Conservation (phyloP, 805 yeast genomes). For the Isabelozyma rhagii region DNA sequence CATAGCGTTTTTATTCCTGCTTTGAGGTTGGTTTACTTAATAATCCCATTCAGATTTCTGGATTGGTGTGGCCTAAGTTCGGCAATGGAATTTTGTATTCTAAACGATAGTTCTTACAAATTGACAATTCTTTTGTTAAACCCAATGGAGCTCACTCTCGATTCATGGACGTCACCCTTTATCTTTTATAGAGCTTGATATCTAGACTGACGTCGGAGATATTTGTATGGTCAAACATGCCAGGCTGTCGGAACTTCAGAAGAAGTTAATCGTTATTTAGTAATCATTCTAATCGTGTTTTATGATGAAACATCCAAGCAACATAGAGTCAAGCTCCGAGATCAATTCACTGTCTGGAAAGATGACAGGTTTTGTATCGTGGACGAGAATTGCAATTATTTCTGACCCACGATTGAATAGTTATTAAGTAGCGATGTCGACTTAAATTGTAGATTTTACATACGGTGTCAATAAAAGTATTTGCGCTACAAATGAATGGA, state of each 20-base stretch:
- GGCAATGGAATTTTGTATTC: constrained; percentile 59
- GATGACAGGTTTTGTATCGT: constrained; percentile 37
- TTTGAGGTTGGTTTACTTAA: neutral
- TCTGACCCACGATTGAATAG: constrained; percentile 21
- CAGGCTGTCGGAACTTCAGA: constrained; percentile 38
- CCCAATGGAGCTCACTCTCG: constrained; percentile 90
- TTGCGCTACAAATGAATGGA: too few species aligned
- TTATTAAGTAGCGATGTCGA: neutral
- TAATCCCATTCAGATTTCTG: constrained; percentile 12
- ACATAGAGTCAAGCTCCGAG: constrained; percentile 94
- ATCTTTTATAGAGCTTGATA: constrained; percentile 13
- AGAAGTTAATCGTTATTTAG: constrained; percentile 21
- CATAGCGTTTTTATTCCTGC: constrained; percentile 1
- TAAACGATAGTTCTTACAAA: constrained; percentile 77
- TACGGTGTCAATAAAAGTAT: too few species aligned
- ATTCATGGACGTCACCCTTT: constrained; percentile 53
- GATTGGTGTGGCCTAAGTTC: constrained; percentile 36
- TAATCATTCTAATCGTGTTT: constrained; percentile 10
- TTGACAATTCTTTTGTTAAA: constrained; percentile 43
- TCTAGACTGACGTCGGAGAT: constrained; percentile 19
- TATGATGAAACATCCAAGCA: constrained; percentile 74
- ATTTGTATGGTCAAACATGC: constrained; percentile 66
- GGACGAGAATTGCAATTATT: constrained; percentile 70
- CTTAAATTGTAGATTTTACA: neutral
- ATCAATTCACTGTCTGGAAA: constrained; percentile 46